Evolutionary conservation across 495 filamentous ascomycete genomes (phyloP), one percentile per base, ranked within the genome.

Genomic region (Mycothermus thermophilus): DNA sequence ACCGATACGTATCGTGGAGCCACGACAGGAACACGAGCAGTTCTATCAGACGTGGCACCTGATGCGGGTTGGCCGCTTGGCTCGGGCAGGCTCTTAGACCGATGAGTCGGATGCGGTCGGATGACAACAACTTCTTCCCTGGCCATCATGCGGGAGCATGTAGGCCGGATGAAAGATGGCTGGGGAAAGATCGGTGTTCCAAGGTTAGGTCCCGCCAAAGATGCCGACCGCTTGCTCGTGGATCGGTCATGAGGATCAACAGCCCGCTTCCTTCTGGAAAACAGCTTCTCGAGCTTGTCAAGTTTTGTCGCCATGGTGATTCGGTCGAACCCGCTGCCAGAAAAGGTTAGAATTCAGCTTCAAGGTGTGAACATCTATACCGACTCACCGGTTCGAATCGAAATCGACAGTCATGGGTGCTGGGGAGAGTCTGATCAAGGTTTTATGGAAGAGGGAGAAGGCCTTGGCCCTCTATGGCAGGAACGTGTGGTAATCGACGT

Each of bases 101-200:
- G 56, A 26, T 52, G 56, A 10, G 37, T 34, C 14, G 27, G 23
- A 30, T 32, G 46, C 17, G 40, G 14, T 21, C n/a, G n/a, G n/a
- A 41, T 35, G 27, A 48, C 27, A 27, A 42, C 24, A 3, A 49
- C 32, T 28, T 63, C 62, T 17, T 66, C 56, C 14, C 64, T 52
- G 6, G 64, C 62, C 30, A 55, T 40, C 64, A 68, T 68, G 5
- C 57, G 54, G 21, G 43, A 55, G 11, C 60, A 60, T 9, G 54
- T 65, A n/a, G 63, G 64, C 21, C 56, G 44, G 33, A 68, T 59
- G 42, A 58, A 68, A 1, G 64, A 62, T 8, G 64, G 62, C 21
- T 57, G 48, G 7, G 64, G 64, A 32, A 66, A 68, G 9, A 43
- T 48, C 21, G 34, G 42, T 22, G 30, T 29, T 7, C 27, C 23